phyloP scores from a whole-genome alignment of 148 eudicot species.

The Selenicereus undatus region DNA sequence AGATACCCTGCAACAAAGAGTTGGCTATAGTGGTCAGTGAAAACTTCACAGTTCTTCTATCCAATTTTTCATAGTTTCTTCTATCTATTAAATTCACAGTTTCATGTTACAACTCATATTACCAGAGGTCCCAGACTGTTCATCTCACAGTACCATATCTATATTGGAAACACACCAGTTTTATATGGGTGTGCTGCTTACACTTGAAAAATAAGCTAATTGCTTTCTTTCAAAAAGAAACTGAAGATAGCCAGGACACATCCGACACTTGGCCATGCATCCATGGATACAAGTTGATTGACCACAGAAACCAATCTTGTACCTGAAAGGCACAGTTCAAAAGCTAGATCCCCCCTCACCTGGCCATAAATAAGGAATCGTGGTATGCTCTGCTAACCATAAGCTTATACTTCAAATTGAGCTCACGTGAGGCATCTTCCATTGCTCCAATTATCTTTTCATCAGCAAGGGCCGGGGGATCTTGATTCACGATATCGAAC shows the following conservation, averaged over 20 bases:
- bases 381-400: slow-evolving; percentile 99
- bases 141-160: too few relatives aligned
- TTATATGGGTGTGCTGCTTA: too few relatives aligned
- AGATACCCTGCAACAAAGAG: slow-evolving; percentile 59
- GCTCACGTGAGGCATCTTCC: slow-evolving; percentile 71
- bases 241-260: too few relatives aligned
- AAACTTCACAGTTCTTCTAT: too few relatives aligned
- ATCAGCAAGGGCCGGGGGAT: slow-evolving; percentile 88
- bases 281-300: not conserved
- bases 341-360: slow-evolving; percentile 37
- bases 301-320: not conserved
- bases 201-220: too few relatives aligned
- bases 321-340: not conserved
- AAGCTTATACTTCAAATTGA: slow-evolving; percentile 62
- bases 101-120: too few relatives aligned
- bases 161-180: too few relatives aligned
- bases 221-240: too few relatives aligned
- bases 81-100: too few relatives aligned
- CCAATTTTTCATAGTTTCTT: too few relatives aligned
- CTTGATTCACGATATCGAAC: slow-evolving; percentile 86
- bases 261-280: too few relatives aligned
- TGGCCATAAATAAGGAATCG: slow-evolving; percentile 97
- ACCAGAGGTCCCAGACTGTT: too few relatives aligned
- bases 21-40: not conserved
- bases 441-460: slow-evolving; percentile 61